These are phyloP conservation scores for Pseudonectria foliicola DNA, from an alignment of 2,329 filamentous ascomycete species.

Conservation along the genomic window DNA sequence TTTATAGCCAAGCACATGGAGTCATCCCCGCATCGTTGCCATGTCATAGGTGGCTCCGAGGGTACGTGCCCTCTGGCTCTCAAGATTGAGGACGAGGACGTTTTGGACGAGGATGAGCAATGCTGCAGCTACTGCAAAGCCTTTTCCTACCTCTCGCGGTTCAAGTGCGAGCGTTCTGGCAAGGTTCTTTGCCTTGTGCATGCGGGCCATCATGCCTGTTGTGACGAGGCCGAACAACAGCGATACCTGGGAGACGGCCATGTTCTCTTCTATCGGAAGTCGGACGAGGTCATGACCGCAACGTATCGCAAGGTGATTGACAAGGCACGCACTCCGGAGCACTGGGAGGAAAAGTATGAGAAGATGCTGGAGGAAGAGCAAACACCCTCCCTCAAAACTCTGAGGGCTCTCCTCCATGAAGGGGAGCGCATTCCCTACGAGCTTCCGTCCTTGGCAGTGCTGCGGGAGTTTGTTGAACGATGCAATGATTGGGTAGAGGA, in stretches of 20 bases:
- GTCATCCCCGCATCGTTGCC: conserved; percentile 46
- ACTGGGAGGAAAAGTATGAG: conserved; percentile 86
- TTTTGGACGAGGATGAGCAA: conserved; percentile 87
- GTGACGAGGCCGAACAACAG: conserved; percentile 58
- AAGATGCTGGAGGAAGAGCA: conserved; percentile 76
- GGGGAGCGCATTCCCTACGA: conserved; percentile 94
- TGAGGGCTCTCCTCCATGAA: conserved; percentile 80
- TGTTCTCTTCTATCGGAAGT: conserved; percentile 68
- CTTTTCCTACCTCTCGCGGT: conserved; percentile 85
- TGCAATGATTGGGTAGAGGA: conserved; percentile 98
- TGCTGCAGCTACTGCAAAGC: conserved; percentile 92
- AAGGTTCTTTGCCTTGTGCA: conserved; percentile 80
- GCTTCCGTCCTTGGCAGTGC: conserved; percentile 70
- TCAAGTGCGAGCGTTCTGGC: conserved; percentile 73
- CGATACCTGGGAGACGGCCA: conserved; percentile 67
- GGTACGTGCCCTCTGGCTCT: conserved; percentile 54
- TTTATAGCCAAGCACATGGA: conserved; percentile 63
- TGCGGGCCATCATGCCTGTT: conserved; percentile 75
- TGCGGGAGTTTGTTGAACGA: conserved; percentile 86
- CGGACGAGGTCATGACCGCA: conserved; percentile 59
- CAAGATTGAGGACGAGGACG: conserved; percentile 62
- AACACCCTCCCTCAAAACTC: conserved; percentile 75
- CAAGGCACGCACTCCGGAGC: conserved; percentile 76
- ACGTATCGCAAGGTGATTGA: conserved; percentile 73
- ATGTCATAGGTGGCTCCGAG: conserved; percentile 33